phyloP scores from a whole-genome alignment of 1,284 basidiomycete genomes.

The Kwoniella shivajii region DNA sequence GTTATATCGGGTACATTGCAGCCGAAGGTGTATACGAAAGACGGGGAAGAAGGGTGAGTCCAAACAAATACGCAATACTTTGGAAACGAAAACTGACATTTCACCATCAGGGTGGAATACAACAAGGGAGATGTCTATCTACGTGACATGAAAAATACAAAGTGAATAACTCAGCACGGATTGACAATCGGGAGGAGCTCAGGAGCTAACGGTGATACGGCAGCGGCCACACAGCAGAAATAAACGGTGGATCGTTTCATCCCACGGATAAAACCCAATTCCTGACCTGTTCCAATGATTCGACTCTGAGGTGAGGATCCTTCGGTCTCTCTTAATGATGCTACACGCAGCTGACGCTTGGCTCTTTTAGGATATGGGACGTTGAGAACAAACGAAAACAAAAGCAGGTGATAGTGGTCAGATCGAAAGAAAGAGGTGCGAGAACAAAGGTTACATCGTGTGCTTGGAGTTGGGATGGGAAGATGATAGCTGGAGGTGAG shows the following conservation, averaged over 20 bases:
- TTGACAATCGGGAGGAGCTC: not conserved
- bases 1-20: slow-evolving; percentile 85
- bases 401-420: slow-evolving; percentile 90
- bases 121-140: slow-evolving; percentile 97
- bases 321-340: not conserved
- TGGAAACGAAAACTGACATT: not conserved
- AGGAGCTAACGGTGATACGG: not conserved
- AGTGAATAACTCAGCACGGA: slow-evolving; percentile 58
- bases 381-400: slow-evolving; percentile 84
- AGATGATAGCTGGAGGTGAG: slow-evolving; percentile 80
- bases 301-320: slow-evolving; percentile 74
- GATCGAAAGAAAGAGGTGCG: slow-evolving; percentile 93
- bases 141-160: slow-evolving; percentile 96
- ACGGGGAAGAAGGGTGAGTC: slow-evolving; percentile 85
- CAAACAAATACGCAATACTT: not conserved
- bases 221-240: slow-evolving; percentile 91
- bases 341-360: not conserved
- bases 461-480: slow-evolving; percentile 82
- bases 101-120: slow-evolving; percentile 68
- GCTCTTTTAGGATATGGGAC: slow-evolving; percentile 79
- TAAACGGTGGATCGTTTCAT: slow-evolving; percentile 89
- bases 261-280: slow-evolving; percentile 79
- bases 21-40: slow-evolving; percentile 82
- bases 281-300: slow-evolving; percentile 91
- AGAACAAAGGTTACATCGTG: slow-evolving; percentile 88